phyloP scores from a whole-genome alignment of 176 grass and related monocot species.

The Rhynchospora breviuscula region DNA sequence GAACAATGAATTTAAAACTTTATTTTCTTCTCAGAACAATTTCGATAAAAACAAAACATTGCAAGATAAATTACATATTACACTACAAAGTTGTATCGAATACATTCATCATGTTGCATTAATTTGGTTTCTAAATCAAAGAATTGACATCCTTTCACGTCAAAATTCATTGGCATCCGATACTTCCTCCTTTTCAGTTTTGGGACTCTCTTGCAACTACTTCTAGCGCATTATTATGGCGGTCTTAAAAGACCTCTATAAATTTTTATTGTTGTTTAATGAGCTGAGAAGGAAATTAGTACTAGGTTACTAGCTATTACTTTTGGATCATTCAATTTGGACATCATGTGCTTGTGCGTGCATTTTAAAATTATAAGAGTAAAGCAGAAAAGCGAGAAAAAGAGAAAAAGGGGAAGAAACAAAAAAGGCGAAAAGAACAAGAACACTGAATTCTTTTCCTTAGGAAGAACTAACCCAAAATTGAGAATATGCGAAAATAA shows the following conservation, averaged over 20 bases:
- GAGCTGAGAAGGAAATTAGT: background rate
- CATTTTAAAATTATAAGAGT: conserved; percentile 3
- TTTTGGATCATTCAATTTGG: background rate
- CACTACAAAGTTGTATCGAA: too few species aligned
- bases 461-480: background rate
- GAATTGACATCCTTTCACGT: too few species aligned
- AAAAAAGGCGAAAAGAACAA: background rate
- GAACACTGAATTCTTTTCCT: background rate
- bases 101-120: too few species aligned
- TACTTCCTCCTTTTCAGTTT: too few species aligned
- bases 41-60: too few species aligned
- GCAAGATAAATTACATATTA: too few species aligned
- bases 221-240: background rate
- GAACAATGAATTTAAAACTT: too few species aligned
- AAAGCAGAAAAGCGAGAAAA: background rate
- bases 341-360: accelerated
- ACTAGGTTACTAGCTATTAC: background rate
- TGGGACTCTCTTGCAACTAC: background rate
- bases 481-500: background rate
- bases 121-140: too few species aligned
- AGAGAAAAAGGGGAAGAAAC: too few species aligned
- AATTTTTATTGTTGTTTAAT: background rate
- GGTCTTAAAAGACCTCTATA: background rate
- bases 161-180: background rate
- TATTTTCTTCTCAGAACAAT: too few species aligned